Evolutionary conservation across 805 yeast genomes (phyloP), one percentile per base, ranked within the genome.

Genomic region (Dipodascopsis uninucleata): DNA sequence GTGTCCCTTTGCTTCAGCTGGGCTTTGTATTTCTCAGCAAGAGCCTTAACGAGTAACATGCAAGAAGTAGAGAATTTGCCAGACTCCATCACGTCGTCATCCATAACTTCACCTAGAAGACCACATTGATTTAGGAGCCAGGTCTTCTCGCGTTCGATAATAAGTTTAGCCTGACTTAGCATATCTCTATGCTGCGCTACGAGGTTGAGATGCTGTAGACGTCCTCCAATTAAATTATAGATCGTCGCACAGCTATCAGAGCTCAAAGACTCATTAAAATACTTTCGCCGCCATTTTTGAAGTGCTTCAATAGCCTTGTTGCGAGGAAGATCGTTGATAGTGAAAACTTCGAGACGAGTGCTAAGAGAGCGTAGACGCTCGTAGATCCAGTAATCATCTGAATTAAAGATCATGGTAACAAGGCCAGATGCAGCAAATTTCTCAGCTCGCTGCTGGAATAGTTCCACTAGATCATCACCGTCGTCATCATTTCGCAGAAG

Each of bases 91-190:
- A 85, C 95, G 65, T 85, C 95, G 58, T 85, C 95, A 59, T 85
- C 95, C 95, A 85, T 84, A 16, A 71, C 78, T 53, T 71, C 72
- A 2, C 94, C 95, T 7, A 85, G 63, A 10, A 85, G 66, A 0
- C 87, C 93, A 63, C 94, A 85, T 57, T 85, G 86, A 59, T 83
- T 85, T 53, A 85, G 69, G 52, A 85, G 82, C 95, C 95, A 85
- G 0, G 88, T 83, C 60, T 82, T 83, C 55, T 85, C 95, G 6
- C 82, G 69, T 60, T 85, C 93, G 45, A 85, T 83, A 26, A 85
- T 70, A 47, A 16, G 25, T 25, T 28, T 28, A n/a, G 55, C 57
- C 29, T 45, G 43, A 8, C 41, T 31, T 23, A 53, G 32, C 56
- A 79, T 68, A 55, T 81, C 77, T 18, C 58, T 52, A 41, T 79